These are phyloP conservation scores for Nicotiana sylvestris DNA, from an alignment of 257 asterid species.

Conservation along the genomic window DNA sequence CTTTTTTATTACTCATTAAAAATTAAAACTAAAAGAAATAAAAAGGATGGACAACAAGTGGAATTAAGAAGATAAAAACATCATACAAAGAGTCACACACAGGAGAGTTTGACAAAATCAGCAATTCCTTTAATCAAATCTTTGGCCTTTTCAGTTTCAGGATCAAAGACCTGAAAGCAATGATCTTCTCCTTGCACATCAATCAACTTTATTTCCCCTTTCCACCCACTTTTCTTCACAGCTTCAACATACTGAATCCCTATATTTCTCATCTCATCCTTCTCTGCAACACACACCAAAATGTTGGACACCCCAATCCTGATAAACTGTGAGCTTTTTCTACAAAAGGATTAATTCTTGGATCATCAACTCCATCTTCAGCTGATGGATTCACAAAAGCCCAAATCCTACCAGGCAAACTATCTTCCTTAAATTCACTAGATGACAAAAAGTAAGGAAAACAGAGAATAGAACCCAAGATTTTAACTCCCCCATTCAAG, in stretches of 20 bases:
- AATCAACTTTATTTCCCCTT: slow-evolving; percentile 19
- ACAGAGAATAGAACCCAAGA: slow-evolving; percentile 15
- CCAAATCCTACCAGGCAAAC: neutral
- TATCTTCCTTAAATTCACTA: neutral
- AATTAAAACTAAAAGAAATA: too few relatives aligned
- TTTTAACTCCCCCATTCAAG: slow-evolving; percentile 3
- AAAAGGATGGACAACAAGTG: too few relatives aligned
- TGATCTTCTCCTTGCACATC: slow-evolving; percentile 25
- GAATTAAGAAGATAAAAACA: too few relatives aligned
- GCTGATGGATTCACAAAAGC: neutral
- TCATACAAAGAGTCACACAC: neutral
- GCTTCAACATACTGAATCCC: slow-evolving; percentile 13
- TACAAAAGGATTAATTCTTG: slow-evolving; percentile 12
- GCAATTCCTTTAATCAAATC: neutral
- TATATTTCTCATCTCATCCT: slow-evolving; percentile 8
- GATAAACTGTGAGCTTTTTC: slow-evolving; percentile 12
- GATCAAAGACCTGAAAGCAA: slow-evolving; percentile 16
- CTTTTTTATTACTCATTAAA: too few relatives aligned
- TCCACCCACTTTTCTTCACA: slow-evolving; percentile 22
- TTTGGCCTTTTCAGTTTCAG: slow-evolving; percentile 12
- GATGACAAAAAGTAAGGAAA: slow-evolving; percentile 19
- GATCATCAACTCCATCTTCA: slow-evolving; percentile 17
- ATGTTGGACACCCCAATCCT: slow-evolving; percentile 15
- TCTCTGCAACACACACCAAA: slow-evolving; percentile 10
- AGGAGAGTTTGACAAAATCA: neutral